phyloP scores from a whole-genome alignment of 2,329 filamentous ascomycete genomes.

The Parascedosporium putredinis region DNA sequence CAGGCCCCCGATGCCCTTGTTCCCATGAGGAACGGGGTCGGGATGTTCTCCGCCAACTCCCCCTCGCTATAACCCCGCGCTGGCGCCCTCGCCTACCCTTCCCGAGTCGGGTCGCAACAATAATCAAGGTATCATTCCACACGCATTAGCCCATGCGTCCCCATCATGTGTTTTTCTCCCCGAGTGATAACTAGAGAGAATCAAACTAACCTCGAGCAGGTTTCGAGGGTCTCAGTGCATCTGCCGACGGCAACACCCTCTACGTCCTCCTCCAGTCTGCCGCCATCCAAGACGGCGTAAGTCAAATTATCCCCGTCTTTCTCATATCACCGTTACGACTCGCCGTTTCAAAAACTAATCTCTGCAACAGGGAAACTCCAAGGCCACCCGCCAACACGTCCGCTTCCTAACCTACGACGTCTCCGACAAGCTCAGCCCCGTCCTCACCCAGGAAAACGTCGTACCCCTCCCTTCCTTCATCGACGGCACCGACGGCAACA shows the following conservation, averaged over 20 bases:
- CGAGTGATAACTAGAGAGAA: not conserved
- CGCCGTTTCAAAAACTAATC: not conserved
- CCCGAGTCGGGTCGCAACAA: constrained; percentile 55
- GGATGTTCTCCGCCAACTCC: constrained; percentile 55
- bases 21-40: not conserved
- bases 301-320: not conserved
- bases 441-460: constrained; percentile 51
- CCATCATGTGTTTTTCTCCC: too few species aligned
- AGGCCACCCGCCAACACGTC: constrained; percentile 38
- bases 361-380: not conserved
- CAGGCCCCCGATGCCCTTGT: constrained; percentile 1
- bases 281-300: constrained; percentile 22
- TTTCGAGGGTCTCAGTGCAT: constrained; percentile 60
- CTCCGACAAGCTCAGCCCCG: constrained; percentile 23
- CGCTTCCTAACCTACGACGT: constrained; percentile 57
- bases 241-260: constrained; percentile 50
- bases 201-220: constrained; percentile 17
- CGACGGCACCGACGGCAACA: constrained; percentile 33
- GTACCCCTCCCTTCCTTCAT: constrained; percentile 52
- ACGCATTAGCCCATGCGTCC: too few species aligned
- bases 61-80: constrained; percentile 42
- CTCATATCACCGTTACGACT: too few species aligned
- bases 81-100: constrained; percentile 40
- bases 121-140: constrained; percentile 43
- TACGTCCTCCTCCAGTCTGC: constrained; percentile 59